phyloP scores from a whole-genome alignment of 441 rosid genomes.

The Erodium moschatum region DNA sequence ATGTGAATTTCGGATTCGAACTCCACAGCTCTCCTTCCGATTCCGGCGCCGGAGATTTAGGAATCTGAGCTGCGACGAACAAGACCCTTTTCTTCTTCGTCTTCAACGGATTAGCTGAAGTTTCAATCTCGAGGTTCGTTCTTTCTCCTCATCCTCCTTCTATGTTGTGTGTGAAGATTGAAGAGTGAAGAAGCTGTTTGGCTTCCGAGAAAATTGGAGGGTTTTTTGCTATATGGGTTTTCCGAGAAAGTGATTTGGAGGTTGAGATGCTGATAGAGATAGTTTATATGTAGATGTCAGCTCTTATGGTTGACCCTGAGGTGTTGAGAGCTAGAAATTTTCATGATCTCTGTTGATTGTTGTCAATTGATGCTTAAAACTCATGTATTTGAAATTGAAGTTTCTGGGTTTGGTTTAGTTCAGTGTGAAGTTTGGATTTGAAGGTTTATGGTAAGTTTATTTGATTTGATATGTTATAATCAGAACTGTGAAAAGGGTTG shows the following conservation, averaged over 20 bases:
- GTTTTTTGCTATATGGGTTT: not conserved
- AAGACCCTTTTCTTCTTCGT: not conserved
- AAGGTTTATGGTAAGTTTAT: not conserved
- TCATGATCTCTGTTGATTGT: not conserved
- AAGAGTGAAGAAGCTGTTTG: too few species aligned
- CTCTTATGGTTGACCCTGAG: not conserved
- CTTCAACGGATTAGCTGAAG: not conserved
- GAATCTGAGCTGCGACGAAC: not conserved
- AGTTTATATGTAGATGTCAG: too few species aligned
- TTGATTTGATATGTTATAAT: not conserved
- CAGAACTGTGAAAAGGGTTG: not conserved
- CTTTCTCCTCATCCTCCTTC: not conserved
- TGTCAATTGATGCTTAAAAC: not conserved
- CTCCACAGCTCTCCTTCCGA: not conserved
- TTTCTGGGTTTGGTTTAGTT: not conserved
- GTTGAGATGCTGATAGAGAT: not conserved
- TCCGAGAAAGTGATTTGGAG: not conserved
- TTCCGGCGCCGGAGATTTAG: not conserved
- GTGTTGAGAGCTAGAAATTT: not conserved
- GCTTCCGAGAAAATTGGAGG: not conserved
- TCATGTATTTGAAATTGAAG: not conserved
- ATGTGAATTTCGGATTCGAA: constrained; percentile 26
- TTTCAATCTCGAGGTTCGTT: not conserved
- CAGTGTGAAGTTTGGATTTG: not conserved
- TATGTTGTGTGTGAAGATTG: not conserved